Conservation (phyloP, 2,329 filamentous ascomycete species). For the Arthrobotrys megalospora region DNA sequence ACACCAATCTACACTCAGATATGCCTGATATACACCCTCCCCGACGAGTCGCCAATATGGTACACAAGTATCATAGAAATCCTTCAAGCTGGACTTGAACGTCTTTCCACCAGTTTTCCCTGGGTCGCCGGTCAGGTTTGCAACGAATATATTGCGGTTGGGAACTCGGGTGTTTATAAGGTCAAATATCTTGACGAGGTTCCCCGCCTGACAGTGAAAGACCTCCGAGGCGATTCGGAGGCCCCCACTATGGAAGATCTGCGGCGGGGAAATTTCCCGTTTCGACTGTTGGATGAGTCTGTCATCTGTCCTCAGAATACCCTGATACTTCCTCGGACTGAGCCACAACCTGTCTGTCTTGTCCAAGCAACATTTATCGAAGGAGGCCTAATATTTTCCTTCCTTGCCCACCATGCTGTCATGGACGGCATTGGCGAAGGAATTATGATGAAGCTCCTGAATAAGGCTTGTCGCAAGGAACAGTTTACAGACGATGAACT, state of each 20-base stretch:
- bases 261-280: conserved; percentile 68
- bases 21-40: conserved; percentile 41
- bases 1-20: conserved; percentile 50
- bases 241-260: conserved; percentile 68
- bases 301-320: conserved; percentile 69
- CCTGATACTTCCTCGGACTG: conserved; percentile 65
- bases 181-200: conserved; percentile 67
- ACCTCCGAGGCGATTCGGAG: conserved; percentile 66
- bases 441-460: conserved; percentile 70
- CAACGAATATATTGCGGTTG: conserved; percentile 65
- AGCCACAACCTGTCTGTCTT: conserved; percentile 68
- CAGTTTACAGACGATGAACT: conserved; percentile 70
- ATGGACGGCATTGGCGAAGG: conserved; percentile 72
- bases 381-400: conserved; percentile 71
- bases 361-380: conserved; percentile 71
- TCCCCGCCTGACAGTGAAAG: conserved; percentile 68
- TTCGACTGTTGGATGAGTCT: conserved; percentile 70
- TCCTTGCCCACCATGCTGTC: conserved; percentile 70
- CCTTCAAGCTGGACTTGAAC: conserved; percentile 67
- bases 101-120: conserved; percentile 68
- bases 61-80: conserved; percentile 40
- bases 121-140: conserved; percentile 71
- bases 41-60: conserved; percentile 37
- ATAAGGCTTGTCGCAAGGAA: conserved; percentile 70
- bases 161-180: conserved; percentile 66